A percentile compares a stretch with the other conserved stretches of the same genome.
phyloP scores from a whole-genome alignment of 768 basidiomycete species.

The Suillus bovinus region DNA sequence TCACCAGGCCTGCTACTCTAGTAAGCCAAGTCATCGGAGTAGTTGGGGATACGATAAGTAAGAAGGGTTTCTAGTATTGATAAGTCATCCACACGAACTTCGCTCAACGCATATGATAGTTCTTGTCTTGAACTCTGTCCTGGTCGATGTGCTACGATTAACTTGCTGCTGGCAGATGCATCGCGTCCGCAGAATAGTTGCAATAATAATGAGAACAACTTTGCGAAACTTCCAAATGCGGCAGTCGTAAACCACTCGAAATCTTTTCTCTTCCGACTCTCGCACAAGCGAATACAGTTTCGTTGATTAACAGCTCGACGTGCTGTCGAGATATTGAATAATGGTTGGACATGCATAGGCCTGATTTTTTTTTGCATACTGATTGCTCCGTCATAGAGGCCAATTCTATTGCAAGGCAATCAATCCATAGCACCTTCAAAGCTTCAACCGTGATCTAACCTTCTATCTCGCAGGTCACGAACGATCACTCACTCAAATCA shows the following conservation, averaged over 20 bases:
- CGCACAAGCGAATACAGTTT: neutral
- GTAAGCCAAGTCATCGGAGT: too few relatives aligned
- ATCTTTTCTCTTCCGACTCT: constrained; percentile 2
- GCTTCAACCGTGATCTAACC: constrained; percentile 10
- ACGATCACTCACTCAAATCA: constrained; percentile 95
- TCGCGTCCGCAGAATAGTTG: neutral
- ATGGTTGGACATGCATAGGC: constrained; percentile 4
- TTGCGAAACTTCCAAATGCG: neutral
- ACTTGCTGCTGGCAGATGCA: neutral
- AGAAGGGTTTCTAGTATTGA: neutral
- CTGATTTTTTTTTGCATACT: constrained; percentile 9
- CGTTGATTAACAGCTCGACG: neutral
- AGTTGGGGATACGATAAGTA: neutral
- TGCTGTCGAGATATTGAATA: neutral
- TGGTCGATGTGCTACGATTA: constrained; percentile 51
- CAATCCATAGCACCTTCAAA: constrained; percentile 5
- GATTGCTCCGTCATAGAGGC: constrained; percentile 45
- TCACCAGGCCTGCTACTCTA: too few relatives aligned
- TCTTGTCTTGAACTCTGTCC: constrained; percentile 76
- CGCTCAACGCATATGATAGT: neutral
- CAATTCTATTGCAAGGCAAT: constrained; percentile 72
- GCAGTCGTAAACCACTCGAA: neutral
- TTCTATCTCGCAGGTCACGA: constrained; percentile 73
- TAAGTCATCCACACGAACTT: neutral
- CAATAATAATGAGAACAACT: neutral